Percentiles rank a stretch among this genome's conserved stretches.
Conservation (phyloP, 768 basidiomycete genomes). For the Tylopilus subfusipes region DNA sequence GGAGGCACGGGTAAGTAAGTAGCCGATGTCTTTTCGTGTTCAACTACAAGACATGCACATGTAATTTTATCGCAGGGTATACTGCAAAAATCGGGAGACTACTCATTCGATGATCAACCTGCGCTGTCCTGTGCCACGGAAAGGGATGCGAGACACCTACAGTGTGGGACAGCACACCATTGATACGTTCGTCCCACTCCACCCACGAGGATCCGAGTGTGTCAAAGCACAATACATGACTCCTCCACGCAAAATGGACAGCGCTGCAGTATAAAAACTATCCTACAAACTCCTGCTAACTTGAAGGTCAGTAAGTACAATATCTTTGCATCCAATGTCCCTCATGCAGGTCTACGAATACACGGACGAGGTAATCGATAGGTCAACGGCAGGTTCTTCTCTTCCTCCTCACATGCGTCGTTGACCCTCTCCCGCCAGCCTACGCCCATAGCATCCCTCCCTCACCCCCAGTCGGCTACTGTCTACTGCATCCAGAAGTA, state of each 20-base stretch:
- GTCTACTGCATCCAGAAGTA: constrained; percentile 1
- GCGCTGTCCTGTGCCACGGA: too few species aligned
- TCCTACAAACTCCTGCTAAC: not conserved
- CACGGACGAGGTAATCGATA: not conserved
- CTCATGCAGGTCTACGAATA: not conserved
- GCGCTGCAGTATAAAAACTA: not conserved
- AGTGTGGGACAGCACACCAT: too few species aligned
- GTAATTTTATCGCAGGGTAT: too few species aligned
- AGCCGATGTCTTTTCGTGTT: too few species aligned
- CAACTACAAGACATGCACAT: too few species aligned
- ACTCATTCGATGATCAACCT: too few species aligned
- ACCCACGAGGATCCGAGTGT: not conserved
- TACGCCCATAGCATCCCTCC: not conserved
- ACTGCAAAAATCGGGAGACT: too few species aligned
- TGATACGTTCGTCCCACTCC: too few species aligned
- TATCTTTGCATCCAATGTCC: not conserved
- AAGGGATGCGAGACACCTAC: too few species aligned
- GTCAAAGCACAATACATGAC: not conserved
- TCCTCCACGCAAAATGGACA: not conserved
- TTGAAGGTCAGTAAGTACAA: not conserved
- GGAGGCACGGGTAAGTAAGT: too few species aligned
- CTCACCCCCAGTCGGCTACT: not conserved
- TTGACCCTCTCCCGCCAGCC: not conserved
- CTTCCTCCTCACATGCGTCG: not conserved
- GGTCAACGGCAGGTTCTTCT: not conserved